phyloP scores from a whole-genome alignment of 805 yeast species.

The Sugiyamaella qingdaonensis region DNA sequence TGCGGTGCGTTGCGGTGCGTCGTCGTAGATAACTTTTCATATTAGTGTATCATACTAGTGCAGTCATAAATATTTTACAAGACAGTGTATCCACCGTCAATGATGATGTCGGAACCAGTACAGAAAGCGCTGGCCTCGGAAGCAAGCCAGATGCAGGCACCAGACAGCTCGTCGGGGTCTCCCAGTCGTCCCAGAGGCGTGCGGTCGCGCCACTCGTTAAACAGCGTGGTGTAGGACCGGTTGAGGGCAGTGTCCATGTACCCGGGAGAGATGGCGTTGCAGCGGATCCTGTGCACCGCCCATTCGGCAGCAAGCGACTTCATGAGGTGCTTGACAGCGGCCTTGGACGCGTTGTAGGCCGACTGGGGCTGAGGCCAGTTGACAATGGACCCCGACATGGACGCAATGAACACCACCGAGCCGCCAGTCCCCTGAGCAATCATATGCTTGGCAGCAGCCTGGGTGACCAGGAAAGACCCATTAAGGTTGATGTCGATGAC shows the following conservation, averaged over 20 bases:
- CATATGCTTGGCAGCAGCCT: constrained; percentile 63
- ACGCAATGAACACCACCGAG: constrained; percentile 59
- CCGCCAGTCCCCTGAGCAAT: constrained; percentile 54
- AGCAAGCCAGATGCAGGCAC: constrained; percentile 60
- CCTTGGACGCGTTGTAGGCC: constrained; percentile 70
- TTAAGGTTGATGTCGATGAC: constrained; percentile 61
- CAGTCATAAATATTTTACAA: constrained; percentile 24
- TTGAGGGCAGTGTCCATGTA: constrained; percentile 69
- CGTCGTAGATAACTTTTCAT: too few species aligned
- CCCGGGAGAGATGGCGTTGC: constrained; percentile 67
- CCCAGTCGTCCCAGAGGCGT: constrained; percentile 68
- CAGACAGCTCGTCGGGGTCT: constrained; percentile 65
- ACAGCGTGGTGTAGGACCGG: constrained; percentile 49
- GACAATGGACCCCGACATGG: constrained; percentile 68
- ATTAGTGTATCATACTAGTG: not conserved
- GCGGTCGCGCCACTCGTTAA: constrained; percentile 56
- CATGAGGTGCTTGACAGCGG: constrained; percentile 64
- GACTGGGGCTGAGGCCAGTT: constrained; percentile 71
- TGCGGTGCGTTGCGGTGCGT: too few species aligned
- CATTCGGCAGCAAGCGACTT: constrained; percentile 69
- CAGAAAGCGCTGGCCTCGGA: constrained; percentile 55
- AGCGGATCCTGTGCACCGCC: constrained; percentile 64
- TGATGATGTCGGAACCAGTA: constrained; percentile 63
- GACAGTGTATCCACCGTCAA: constrained; percentile 55
- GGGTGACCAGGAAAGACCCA: constrained; percentile 63